Base-by-base conservation (phyloP, 768 basidiomycete species). In the Boletus rufocinnamomeus region DNA sequence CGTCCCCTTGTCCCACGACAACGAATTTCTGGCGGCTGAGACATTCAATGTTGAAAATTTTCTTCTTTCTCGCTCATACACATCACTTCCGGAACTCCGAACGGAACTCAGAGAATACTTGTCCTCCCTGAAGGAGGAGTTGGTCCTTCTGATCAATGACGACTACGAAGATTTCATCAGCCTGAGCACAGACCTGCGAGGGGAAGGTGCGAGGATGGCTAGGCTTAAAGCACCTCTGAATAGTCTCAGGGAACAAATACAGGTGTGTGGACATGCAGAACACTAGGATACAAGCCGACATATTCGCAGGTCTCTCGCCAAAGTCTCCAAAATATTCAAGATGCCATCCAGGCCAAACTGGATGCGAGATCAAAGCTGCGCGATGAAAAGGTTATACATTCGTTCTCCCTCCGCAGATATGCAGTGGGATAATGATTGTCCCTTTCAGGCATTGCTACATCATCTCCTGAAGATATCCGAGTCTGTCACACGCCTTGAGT, bases 121-220 rank as follows among this genome's bases (percentile, higher is more conserved):
- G 59, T 83, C 84, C 0, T 77, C 81, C 11, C 76, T 99, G 62
- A 94, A 96, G 73, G 93, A 95, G 71, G 96, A 97, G 71, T 82
- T 99, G 37, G 94, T 98, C 32, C 87, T 87, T 67, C 85, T 98
- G 67, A 97, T 98, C 71, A 98, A 99, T 74, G 89, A 94, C 65
- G 97, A 98, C 75, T 99, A 98, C 68, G 95, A 95, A 72, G 95
- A 95, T 16, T 99, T 98, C 71, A 96, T 98, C 67, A 93, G 91
- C 65, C 79, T 99, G 32, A 95, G 95, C 62, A 95, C 95, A 4
- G 94, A 98, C 66, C 72, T 98, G 62, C 82, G 87, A 63, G 93
- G 89, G 45, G 95, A 98, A 74, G 89, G 91, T 3, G 78, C 80
- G 40, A 79, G 93, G 62, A 71, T 96, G 64, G 79, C 82, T 57